A percentile compares a stretch with the other conserved stretches of the same genome.
phyloP scores from a whole-genome alignment of 2,329 filamentous ascomycete genomes.

The Ophiostoma australiae region DNA sequence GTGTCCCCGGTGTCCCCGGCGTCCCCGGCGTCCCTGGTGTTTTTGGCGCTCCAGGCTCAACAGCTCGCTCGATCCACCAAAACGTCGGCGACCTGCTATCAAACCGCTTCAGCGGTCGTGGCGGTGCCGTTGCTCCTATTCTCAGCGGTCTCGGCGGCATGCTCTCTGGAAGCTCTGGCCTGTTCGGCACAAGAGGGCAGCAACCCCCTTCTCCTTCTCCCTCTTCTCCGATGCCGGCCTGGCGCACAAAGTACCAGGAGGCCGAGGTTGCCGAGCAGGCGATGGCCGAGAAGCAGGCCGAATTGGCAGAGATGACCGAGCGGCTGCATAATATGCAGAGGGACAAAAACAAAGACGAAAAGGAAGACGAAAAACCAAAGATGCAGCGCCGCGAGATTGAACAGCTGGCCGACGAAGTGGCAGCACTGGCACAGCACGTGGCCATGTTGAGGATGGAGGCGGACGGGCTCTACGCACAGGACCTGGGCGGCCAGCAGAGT shows the following conservation, averaged over 20 bases:
- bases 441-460: conserved; percentile 41
- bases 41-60: background rate
- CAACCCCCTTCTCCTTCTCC: background rate
- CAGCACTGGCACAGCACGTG: conserved; percentile 38
- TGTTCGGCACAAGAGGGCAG: background rate
- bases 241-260: conserved; percentile 36
- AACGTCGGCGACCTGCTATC: background rate
- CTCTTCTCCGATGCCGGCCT: background rate
- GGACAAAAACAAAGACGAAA: conserved; percentile 13
- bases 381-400: conserved; percentile 28
- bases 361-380: conserved; percentile 25
- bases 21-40: conserved; percentile 17
- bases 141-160: conserved; percentile 5
- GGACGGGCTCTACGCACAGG: conserved; percentile 45
- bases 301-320: conserved; percentile 26
- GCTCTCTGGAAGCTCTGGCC: background rate
- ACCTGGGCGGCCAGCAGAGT: conserved; percentile 36
- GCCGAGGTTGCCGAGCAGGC: conserved; percentile 36
- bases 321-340: background rate
- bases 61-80: conserved; percentile 3
- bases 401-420: conserved; percentile 37
- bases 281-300: conserved; percentile 32
- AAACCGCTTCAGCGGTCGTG: conserved; percentile 6
- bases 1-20: background rate
- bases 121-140: conserved; percentile 1